Evolutionary conservation across 192 early-diverging fungal species (phyloP), one percentile per base, ranked within the genome.

Genomic region (Coemansia sp.): DNA sequence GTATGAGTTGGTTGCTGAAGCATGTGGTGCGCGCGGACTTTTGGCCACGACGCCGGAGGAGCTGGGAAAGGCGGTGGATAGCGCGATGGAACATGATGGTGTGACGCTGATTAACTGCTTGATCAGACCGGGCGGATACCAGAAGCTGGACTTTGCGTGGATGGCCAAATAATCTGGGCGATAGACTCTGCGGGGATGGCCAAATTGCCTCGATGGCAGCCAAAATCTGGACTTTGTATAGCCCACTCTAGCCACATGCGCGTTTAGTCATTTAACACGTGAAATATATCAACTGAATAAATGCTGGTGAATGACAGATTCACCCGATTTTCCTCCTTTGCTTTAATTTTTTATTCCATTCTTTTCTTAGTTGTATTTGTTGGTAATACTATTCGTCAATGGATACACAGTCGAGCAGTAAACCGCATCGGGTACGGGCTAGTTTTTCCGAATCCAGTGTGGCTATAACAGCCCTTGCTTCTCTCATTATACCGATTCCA

Each of bases 1-100:
- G 6, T 90, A 90, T 52, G 89, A 91, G 48, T 43, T 88, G 56
- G 81, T 91, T 60, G 86, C 87, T 18, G 75, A 90, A 55, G 86
- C 87, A 9, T 77, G 86, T 4, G 89, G 89, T 20, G 89, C 80
- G 20, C 71, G 69, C 47, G 89, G 89, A 3, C 82, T 73, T 58
- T 65, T 88, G 18, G 86, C 82, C 11, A 72, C 59, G 22, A 89
- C 84, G 10, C 86, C 84, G 6, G 71, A 76, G 6, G 86, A 88
- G 58, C 71, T 90, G 6, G 75, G 53, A 2, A 22, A 54, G 1
- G 88, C 89, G 10, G 35, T 89, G 9, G 64, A 76, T 9, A 54
- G 59, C 7, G 78, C 87, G 1, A 43, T 88, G 27, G 61, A 55
- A 13, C 57, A 64, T 18, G 57, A 85, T 37, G 78, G 80, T 7